Base-by-base conservation (phyloP, 148 eudicot species). In the Polygonum maritimum region DNA sequence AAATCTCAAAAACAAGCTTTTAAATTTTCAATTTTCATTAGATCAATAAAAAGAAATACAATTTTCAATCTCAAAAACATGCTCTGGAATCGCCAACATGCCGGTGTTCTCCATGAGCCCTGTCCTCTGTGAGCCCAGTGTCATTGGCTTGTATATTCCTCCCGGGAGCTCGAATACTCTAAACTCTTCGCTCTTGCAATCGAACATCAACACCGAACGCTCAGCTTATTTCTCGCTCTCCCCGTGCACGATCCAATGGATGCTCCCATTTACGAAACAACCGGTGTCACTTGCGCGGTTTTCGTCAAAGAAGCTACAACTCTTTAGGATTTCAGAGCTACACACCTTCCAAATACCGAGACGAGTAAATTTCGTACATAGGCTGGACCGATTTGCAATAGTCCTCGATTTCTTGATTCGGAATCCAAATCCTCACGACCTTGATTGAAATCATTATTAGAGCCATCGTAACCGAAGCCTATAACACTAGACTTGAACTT, bases 401-500 rank as follows among this genome's bases (percentile, higher is more conserved):
- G 40, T 6, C 35, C 8, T 62, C 69, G 1, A 12, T 33, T 1
- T 15, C 33, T 12, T 8, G 13, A 31, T 26, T 2, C 31, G 18
- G 69, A 18, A 62, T 62, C 69, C 40, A 62, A 62, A 62, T 26
- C 26, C 69, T 62, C 69, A 62, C 69, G 1, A 62, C 71, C 44
- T 65, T 65, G n/a, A n/a, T n/a, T n/a, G 44, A 65, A 65, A 33
- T 65, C 71, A 5, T 65, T 36, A 14, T 62, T 62, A 31, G 38
- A 31, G 0, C 6, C 0, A 6, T 62, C 18, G 7, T 10, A 33
- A 2, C 69, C 40, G 12, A 62, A 62, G 0, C 71, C 71, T 33
- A 36, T 2, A 33, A 21, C 71, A 35, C 14, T 65, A 36, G 19
- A 35, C 0, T 13, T 18, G 15, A 13, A 36, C 41, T 18, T 19